phyloP scores from a whole-genome alignment of 1,139 yeast genomes.

The Sugiyamaella xylanicola region DNA sequence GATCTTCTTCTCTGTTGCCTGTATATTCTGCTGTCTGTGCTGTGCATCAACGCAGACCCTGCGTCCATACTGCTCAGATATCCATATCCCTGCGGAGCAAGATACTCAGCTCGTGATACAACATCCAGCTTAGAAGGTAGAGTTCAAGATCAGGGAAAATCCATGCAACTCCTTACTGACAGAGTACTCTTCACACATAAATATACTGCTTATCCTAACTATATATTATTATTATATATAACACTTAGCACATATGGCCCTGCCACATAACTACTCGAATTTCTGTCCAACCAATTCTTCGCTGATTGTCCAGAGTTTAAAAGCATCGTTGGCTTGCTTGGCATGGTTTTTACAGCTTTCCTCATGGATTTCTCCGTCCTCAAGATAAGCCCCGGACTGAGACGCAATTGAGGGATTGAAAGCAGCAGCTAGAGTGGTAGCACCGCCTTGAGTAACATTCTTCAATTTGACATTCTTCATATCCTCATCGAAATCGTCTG shows the following conservation, averaged over 20 bases:
- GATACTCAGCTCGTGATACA: too few species aligned
- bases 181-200: too few species aligned
- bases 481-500: background rate
- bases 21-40: too few species aligned
- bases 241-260: too few species aligned
- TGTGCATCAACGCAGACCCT: too few species aligned
- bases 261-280: constrained; percentile 11
- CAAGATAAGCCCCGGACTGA: constrained; percentile 11
- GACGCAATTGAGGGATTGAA: constrained; percentile 16
- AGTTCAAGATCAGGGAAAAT: too few species aligned
- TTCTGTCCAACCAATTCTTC: constrained; percentile 18
- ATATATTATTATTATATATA: too few species aligned
- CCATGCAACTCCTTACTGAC: too few species aligned
- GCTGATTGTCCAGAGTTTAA: constrained; percentile 14
- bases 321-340: constrained; percentile 15
- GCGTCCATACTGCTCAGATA: too few species aligned
- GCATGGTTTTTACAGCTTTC: constrained; percentile 18
- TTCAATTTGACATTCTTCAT: background rate
- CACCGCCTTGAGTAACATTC: constrained; percentile 17
- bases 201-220: too few species aligned
- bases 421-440: constrained; percentile 21
- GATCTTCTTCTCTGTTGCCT: background rate
- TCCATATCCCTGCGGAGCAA: too few species aligned
- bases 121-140: too few species aligned
- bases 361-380: constrained; percentile 18